Conservation (phyloP, 192 early-diverging fungal species). For the Rhizophagus prolifer region DNA sequence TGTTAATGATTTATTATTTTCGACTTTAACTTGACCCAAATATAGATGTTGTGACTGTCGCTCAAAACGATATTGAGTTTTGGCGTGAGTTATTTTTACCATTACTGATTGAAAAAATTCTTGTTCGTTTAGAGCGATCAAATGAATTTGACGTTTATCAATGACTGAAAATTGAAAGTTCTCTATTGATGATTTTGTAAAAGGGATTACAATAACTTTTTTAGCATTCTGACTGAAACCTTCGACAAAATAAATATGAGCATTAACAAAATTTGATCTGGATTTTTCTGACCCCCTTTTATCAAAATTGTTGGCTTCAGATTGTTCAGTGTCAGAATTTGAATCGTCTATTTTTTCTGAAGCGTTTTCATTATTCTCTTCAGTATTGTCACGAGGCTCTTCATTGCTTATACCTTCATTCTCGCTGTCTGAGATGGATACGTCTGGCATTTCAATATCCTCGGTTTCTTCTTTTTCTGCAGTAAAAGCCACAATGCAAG, state of each 20-base stretch:
- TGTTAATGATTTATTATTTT: not conserved
- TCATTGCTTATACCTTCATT: not conserved
- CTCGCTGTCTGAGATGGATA: not conserved
- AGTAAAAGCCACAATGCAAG: slow-evolving; percentile 29
- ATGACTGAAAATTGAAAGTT: slow-evolving; percentile 19
- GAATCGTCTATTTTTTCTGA: not conserved
- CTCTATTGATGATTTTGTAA: not conserved
- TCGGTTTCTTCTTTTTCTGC: not conserved
- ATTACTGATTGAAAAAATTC: slow-evolving; percentile 3
- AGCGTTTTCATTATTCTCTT: not conserved
- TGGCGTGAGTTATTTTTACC: slow-evolving; percentile 21
- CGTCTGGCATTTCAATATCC: not conserved
- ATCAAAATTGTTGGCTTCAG: too few relatives aligned
- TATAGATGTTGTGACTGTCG: not conserved
- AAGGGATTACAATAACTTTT: slow-evolving; percentile 6
- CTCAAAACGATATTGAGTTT: slow-evolving; percentile 16
- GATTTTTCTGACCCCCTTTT: not conserved
- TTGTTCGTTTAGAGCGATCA: slow-evolving; percentile 10
- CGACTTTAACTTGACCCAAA: slow-evolving; percentile 7
- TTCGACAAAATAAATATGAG: slow-evolving; percentile 5
- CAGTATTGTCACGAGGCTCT: not conserved
- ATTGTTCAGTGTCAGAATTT: not conserved
- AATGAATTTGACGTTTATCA: slow-evolving; percentile 22
- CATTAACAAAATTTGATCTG: not conserved
- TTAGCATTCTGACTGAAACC: not conserved